Evolutionary conservation across 225 moss, liverwort and hornwort genomes (phyloP), one percentile per base, ranked within the genome.

Genomic region (Climacium dendroides): DNA sequence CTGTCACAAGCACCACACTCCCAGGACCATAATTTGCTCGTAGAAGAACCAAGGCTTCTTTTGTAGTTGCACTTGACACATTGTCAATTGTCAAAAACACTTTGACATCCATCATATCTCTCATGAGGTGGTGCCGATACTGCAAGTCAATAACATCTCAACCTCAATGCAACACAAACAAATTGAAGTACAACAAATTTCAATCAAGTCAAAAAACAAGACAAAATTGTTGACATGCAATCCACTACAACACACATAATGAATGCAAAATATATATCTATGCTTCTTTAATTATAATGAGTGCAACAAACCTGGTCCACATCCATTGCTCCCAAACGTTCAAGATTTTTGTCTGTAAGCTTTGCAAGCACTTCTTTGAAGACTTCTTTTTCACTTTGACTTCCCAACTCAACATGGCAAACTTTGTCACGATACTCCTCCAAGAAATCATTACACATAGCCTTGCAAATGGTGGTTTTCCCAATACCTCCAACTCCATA

Each of bases 61-160:
- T 47, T 2, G 39, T 4, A 37, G 62, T 71, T 45, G 19, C 45
- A 52, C 69, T 39, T 77, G 85, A 85, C 60, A 85, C 85, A 52
- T 90, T 90, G 61, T 90, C 90, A 34, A 90, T 81, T 13, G 90
- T 61, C 74, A 90, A 85, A 26, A 90, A 87, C 7, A 88, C 87
- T 64, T 66, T 29, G 20, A 43, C 60, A 79, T 73, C 43, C 64
- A 64, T 63, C 72, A 87, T 77, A 50, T 84, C 83, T 80, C 66
- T 87, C 55, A 73, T 74, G 34, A 90, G 74, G 62, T 70, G 90
- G 47, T 90, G 2, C 1, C 32, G 48, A 80, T 7, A 83, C 79
- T 87, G 59, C 79, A 79, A 48, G 65, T 52, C 86, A 47, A 63
- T 13, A 26, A 78, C 19, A 82, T 37, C 26, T 14, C 17, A 70